phyloP scores from a whole-genome alignment of 305 asterid species.

The Ajuga reptans region DNA sequence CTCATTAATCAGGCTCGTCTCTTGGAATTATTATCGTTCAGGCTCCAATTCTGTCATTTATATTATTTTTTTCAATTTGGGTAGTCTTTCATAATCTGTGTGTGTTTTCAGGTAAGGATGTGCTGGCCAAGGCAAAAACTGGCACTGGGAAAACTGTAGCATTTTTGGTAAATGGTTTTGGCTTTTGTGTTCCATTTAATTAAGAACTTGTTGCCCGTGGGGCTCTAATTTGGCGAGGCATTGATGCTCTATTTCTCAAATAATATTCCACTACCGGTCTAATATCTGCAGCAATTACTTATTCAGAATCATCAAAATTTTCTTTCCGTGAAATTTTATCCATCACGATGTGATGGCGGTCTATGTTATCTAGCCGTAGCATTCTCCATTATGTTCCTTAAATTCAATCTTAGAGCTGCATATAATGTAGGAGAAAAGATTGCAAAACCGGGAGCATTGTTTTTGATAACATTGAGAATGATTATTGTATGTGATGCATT shows the following conservation, averaged over 20 bases:
- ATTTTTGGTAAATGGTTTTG: constrained; percentile 54
- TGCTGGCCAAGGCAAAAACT: constrained; percentile 92
- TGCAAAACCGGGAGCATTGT: not conserved
- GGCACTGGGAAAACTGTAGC: constrained; percentile 98
- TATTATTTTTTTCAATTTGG: not conserved
- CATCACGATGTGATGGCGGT: not conserved
- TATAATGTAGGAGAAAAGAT: not conserved
- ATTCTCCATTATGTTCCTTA: not conserved
- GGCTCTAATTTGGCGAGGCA: not conserved
- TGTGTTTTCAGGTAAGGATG: constrained; percentile 75
- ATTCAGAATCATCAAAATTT: not conserved
- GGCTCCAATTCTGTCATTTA: too few relatives aligned
- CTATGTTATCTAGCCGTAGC: constrained; percentile 1
- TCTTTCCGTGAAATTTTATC: not conserved
- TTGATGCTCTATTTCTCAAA: not conserved
- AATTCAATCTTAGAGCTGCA: not conserved
- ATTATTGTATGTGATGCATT: not conserved
- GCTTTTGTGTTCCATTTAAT: not conserved
- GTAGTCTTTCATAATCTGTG: constrained; percentile 16
- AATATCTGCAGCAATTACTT: not conserved
- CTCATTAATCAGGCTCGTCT: not conserved
- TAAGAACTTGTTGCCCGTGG: not conserved
- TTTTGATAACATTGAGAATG: not conserved
- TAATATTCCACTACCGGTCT: not conserved
- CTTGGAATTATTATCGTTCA: not conserved